Base-by-base conservation (phyloP, 768 basidiomycete species). In the Filobasidium floriforme region DNA sequence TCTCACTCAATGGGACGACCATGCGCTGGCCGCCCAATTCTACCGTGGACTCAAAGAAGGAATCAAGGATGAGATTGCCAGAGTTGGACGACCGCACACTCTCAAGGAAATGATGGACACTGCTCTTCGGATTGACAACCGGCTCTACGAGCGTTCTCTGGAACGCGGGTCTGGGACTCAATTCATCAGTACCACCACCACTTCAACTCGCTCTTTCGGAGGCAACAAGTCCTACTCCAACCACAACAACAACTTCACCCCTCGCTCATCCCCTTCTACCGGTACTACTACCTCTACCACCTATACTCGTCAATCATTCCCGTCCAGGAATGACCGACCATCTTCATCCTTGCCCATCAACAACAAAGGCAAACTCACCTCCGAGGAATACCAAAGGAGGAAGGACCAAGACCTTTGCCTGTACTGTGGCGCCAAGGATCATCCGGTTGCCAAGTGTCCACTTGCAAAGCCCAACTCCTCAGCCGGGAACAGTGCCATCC, bases 51-150 rank as follows among this genome's bases (percentile, higher is more conserved):
- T 69, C 14, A 67, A 67, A 41, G 69, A 69, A 19, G 18, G 22
- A 9, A 64, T 69, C 62, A 69, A 69, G 54, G 69, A 69, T 57
- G 67, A 70, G 41, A 32, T 70, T 7, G n/a, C n/a, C n/a, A n/a
- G n/a, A n/a, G n/a, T n/a, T n/a, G n/a, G n/a, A n/a, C n/a, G n/a
- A n/a, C n/a, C 69, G 5, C 9, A 49, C 7, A 28, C 41, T 37
- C 40, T 70, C 10, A 43, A 63, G 40, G 69, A 68, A 7, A 41
- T 70, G 18, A 54, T 60, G 37, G 59, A 64, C 3, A 14, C 10
- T 6, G 61, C 66, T 60, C 26, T 69, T 22, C 49, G 60, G 19
- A 69, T 69, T 52, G 68, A 69, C 59, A 60, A 22, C 22, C 22
- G 59, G 7, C 26, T 60, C 24, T 60, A 28, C 37, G 59, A 60